These are phyloP conservation scores for Wickerhamomyces bovis DNA, from an alignment of 805 yeast species.

Conservation along the genomic window DNA sequence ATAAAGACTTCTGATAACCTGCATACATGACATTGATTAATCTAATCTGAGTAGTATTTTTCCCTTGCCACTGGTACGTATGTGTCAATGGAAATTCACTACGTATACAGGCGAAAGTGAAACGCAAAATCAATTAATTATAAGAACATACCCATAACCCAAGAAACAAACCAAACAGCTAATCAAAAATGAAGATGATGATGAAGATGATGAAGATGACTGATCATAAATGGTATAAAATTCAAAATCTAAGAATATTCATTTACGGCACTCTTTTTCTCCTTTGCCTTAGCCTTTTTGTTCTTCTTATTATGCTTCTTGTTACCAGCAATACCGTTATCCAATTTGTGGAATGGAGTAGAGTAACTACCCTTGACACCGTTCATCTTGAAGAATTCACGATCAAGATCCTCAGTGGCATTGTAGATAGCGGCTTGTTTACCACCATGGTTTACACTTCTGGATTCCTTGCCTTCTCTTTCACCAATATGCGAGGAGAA, in stretches of 20 bases:
- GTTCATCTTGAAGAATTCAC: constrained; percentile 74
- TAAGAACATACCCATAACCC: neutral
- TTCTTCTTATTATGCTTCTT: constrained; percentile 75
- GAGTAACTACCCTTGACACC: constrained; percentile 55
- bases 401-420: constrained; percentile 78
- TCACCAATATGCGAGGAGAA: constrained; percentile 73
- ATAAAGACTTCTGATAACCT: no score
- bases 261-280: constrained; percentile 9
- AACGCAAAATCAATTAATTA: neutral
- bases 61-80: no score
- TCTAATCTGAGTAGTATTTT: no score
- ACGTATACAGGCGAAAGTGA: no score
- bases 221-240: no score
- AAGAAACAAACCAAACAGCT: neutral
- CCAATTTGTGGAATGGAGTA: constrained; percentile 66
- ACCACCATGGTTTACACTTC: constrained; percentile 68
- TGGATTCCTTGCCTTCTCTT: constrained; percentile 38
- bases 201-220: no score
- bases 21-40: neutral
- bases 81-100: no score
- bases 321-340: constrained; percentile 25
- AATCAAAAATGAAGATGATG: neutral
- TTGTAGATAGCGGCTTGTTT: constrained; percentile 72
- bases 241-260: neutral
- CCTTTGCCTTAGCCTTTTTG: constrained; percentile 51